phyloP scores from a whole-genome alignment of 495 filamentous ascomycete species.

The Aspergillus panamensis region DNA sequence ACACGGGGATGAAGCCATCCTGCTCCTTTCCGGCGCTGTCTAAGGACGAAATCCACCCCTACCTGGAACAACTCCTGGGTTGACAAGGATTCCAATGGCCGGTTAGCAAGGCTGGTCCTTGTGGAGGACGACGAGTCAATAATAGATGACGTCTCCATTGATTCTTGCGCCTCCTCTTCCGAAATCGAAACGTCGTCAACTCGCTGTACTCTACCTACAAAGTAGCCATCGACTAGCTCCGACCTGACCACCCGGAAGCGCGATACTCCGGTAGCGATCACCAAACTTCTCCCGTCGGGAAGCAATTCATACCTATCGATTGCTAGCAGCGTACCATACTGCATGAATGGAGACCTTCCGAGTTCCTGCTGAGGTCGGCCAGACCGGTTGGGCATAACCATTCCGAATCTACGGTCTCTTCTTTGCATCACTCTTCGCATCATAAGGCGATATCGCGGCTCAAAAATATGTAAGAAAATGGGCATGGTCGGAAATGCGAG shows the following conservation, averaged over 20 bases:
- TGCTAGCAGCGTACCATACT: slow-evolving; percentile 73
- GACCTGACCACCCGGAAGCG: slow-evolving; percentile 68
- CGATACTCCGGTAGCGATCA: slow-evolving; percentile 70
- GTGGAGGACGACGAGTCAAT: slow-evolving; percentile 15
- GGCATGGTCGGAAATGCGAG: slow-evolving; percentile 78
- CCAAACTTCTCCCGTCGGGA: slow-evolving; percentile 73
- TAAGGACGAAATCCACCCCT: slow-evolving; percentile 61
- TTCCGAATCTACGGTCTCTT: slow-evolving; percentile 72
- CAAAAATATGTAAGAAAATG: slow-evolving; percentile 85
- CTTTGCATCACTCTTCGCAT: slow-evolving; percentile 70
- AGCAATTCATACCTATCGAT: slow-evolving; percentile 69
- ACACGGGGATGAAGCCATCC: slow-evolving; percentile 71
- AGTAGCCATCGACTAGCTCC: slow-evolving; percentile 68
- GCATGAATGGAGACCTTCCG: slow-evolving; percentile 58
- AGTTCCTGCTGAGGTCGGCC: slow-evolving; percentile 54
- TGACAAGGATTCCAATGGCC: slow-evolving; percentile 56
- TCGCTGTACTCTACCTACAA: slow-evolving; percentile 66
- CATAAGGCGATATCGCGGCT: slow-evolving; percentile 86
- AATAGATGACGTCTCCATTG: slow-evolving; percentile 49
- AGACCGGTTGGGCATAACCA: slow-evolving; percentile 68
- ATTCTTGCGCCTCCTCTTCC: slow-evolving; percentile 74
- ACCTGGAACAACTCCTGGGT: slow-evolving; percentile 65
- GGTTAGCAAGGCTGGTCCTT: slow-evolving; percentile 20
- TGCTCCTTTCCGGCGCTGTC: slow-evolving; percentile 61
- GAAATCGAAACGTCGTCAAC: slow-evolving; percentile 76